Conservation (phyloP, 305 asterid species). For the Rubia tinctorum region DNA sequence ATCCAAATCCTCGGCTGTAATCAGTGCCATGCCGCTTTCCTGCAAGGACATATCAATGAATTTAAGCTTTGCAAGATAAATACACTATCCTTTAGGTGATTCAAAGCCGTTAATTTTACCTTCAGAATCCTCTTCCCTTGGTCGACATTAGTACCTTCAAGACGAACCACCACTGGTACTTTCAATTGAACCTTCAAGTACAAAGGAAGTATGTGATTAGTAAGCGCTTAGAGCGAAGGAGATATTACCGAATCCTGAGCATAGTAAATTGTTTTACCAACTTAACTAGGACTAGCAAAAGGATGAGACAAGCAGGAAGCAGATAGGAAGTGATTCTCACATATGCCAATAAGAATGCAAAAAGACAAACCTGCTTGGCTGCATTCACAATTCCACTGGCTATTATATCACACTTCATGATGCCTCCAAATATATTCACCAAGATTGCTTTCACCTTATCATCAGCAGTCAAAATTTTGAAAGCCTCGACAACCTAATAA, state of each 20-base stretch:
- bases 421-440: constrained; percentile 99
- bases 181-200: constrained; percentile 72
- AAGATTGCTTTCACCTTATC: constrained; percentile 96
- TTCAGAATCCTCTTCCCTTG: constrained; percentile 95
- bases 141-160: constrained; percentile 98
- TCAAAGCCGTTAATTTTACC: constrained; percentile 37
- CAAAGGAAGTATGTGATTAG: not conserved
- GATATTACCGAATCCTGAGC: not conserved
- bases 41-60: constrained; percentile 25
- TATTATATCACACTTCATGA: constrained; percentile 97
- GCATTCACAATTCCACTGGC: constrained; percentile 99
- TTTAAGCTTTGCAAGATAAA: not conserved
- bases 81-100: not conserved
- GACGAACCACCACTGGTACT: constrained; percentile 98
- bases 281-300: not conserved
- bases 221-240: not conserved
- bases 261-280: not conserved
- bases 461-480: constrained; percentile 93
- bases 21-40: constrained; percentile 95
- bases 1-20: constrained; percentile 95
- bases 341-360: not conserved
- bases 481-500: constrained; percentile 92
- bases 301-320: not conserved
- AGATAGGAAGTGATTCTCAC: not conserved
- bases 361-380: constrained; percentile 68